These are phyloP conservation scores for Aspergillus jensenii DNA, from an alignment of 2,329 filamentous ascomycete genomes.

Conservation along the genomic window DNA sequence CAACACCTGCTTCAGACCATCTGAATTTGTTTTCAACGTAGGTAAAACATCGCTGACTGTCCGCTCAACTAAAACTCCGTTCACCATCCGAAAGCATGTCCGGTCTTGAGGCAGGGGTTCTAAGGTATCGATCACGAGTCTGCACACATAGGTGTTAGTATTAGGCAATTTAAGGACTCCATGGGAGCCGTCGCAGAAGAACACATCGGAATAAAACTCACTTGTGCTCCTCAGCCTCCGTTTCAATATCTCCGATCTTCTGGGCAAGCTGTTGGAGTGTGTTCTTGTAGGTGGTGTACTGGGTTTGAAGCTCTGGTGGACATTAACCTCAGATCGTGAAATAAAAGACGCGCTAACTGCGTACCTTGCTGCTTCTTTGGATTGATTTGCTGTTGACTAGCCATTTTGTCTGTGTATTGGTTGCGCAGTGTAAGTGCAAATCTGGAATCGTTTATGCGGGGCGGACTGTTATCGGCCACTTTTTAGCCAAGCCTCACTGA, in stretches of 20 bases:
- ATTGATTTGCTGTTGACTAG: constrained; percentile 40
- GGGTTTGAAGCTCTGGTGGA: constrained; percentile 48
- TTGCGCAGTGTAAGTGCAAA: constrained; percentile 25
- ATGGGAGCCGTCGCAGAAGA: background rate
- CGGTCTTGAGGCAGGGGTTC: constrained; percentile 77
- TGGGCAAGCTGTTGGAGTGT: constrained; percentile 86
- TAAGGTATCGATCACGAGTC: constrained; percentile 91
- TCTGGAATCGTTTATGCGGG: constrained; percentile 33
- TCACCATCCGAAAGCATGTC: constrained; percentile 99
- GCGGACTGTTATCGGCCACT: constrained; percentile 22
- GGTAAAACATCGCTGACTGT: constrained; percentile 92
- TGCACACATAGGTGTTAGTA: constrained; percentile 39
- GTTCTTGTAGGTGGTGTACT: constrained; percentile 60
- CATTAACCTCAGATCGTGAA: constrained; percentile 10
- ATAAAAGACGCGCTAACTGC: background rate
- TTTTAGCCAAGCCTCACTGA: background rate
- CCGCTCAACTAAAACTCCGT: constrained; percentile 90
- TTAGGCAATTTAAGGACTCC: constrained; percentile 4
- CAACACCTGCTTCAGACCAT: constrained; percentile 88
- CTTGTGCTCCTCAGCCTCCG: constrained; percentile 98
- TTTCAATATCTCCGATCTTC: constrained; percentile 96
- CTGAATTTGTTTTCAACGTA: constrained; percentile 86
- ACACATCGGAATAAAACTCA: constrained; percentile 50
- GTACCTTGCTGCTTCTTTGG: constrained; percentile 50
- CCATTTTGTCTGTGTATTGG: constrained; percentile 30